Evolutionary conservation across 169 alveolate genomes (phyloP), one percentile per base, ranked within the genome.

Genomic region (Plasmodium fragile): DNA sequence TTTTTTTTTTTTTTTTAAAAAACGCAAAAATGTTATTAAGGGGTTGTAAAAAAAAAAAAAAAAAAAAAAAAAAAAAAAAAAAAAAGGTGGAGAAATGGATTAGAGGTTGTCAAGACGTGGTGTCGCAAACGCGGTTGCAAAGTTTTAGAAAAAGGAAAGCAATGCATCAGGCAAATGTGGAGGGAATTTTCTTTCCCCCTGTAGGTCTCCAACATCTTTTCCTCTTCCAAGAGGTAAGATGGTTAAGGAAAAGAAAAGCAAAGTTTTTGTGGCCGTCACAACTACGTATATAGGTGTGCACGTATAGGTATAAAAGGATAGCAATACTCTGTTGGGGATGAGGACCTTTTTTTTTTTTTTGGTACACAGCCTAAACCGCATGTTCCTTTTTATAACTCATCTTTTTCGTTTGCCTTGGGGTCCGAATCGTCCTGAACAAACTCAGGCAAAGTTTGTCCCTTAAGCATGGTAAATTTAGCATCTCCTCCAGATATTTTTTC

Each of bases 401-500:
- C 93, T 22, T 85, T 85, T 75, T 18, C 93, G 49, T 43, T 52
- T 28, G 87, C 5, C 7, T 52, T 71, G 30, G 52, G 49, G 10
- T 79, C 7, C 30, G 28, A 81, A 7, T 85, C 92, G 16, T 80
- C 83, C 25, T 82, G 92, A 18, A 95, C 49, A 82, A 97, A 97
- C 45, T 84, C 95, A 39, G 98, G 98, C 70, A 97, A 55, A 16
- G 94, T 92, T 82, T 95, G 97, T 43, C 97, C 98, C 53, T 81
- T 95, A 2, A 97, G 92, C 79, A 87, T 94, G 16, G 97, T 96
- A 83, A 97, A 97, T 71, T 97, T 92, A 30, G 98, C 98, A 77
- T 96, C 98, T 18, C 98, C 98, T 3, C 97, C 97, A 13, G 95
- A 96, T n/a, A 97, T 95, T 87, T 96, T 97, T 78, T 97, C 98